phyloP scores from a whole-genome alignment of 805 yeast genomes.

The Hanseniaspora guilliermondii region DNA sequence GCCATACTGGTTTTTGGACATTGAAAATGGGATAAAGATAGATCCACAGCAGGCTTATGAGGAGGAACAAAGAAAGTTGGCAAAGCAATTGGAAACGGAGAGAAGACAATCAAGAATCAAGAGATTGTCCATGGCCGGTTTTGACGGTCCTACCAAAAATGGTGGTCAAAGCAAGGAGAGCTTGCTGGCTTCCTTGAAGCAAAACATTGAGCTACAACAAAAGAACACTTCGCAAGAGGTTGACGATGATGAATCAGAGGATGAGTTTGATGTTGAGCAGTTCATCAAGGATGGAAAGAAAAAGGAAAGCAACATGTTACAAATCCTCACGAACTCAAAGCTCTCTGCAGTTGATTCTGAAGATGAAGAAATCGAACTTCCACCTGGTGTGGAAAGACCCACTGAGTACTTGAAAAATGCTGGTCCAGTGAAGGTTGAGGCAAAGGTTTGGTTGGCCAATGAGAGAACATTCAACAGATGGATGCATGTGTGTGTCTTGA shows the following conservation, averaged over 20 bases:
- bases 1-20: conserved; percentile 91
- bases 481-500: conserved; percentile 77
- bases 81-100: conserved; percentile 33
- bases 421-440: conserved; percentile 88
- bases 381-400: conserved; percentile 83
- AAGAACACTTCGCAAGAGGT: background rate
- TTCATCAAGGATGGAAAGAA: conserved; percentile 34
- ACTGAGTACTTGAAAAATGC: conserved; percentile 66
- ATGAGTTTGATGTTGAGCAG: conserved; percentile 45
- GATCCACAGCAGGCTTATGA: conserved; percentile 71
- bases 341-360: conserved; percentile 61
- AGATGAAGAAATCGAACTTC: conserved; percentile 74
- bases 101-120: conserved; percentile 29
- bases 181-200: conserved; percentile 6
- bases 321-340: conserved; percentile 31
- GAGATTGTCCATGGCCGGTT: conserved; percentile 24
- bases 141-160: conserved; percentile 6
- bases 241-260: conserved; percentile 15
- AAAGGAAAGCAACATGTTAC: conserved; percentile 26
- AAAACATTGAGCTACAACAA: conserved; percentile 1
- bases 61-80: conserved; percentile 44
- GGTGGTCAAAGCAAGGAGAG: background rate
- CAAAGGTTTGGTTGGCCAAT: conserved; percentile 96
- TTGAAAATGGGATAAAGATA: conserved; percentile 63
- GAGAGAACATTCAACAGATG: conserved; percentile 95